A percentile compares a stretch with the other conserved stretches of the same genome.
Evolutionary conservation across 768 basidiomycete species (phyloP).

Genomic region (Lepiota venenata): DNA sequence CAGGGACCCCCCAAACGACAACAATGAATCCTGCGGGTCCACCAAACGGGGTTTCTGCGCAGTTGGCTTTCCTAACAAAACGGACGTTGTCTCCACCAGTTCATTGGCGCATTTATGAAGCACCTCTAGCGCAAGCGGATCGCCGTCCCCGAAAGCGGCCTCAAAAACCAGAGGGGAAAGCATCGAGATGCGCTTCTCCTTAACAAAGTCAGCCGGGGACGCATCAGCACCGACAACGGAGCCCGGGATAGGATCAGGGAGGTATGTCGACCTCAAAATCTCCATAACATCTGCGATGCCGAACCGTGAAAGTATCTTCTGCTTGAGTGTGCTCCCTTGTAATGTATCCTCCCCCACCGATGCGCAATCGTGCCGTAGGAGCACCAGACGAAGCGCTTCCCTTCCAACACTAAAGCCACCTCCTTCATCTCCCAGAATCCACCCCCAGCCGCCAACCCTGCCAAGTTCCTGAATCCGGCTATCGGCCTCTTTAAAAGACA

Average conservation of each 20-base stretch:
- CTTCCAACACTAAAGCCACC: slow-evolving; percentile 79
- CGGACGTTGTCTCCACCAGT: slow-evolving; percentile 58
- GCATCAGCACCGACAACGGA: slow-evolving; percentile 5
- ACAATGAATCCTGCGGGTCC: slow-evolving; percentile 50
- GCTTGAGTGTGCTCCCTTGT: slow-evolving; percentile 36
- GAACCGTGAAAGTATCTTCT: slow-evolving; percentile 51
- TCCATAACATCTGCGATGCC: slow-evolving; percentile 57
- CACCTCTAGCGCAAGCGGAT: slow-evolving; percentile 62
- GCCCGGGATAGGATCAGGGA: slow-evolving; percentile 47
- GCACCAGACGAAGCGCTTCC: slow-evolving; percentile 67
- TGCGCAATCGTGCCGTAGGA: slow-evolving; percentile 50
- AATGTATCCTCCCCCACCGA: slow-evolving; percentile 33
- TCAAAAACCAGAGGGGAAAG: slow-evolving; percentile 76
- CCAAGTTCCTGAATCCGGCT: slow-evolving; percentile 56
- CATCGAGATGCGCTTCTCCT: slow-evolving; percentile 74
- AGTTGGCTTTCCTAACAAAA: slow-evolving; percentile 42
- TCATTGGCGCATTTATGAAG: slow-evolving; percentile 46
- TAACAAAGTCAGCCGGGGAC: slow-evolving; percentile 28
- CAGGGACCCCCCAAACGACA: slow-evolving; percentile 81
- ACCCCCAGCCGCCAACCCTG: slow-evolving; percentile 78
- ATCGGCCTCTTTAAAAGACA: slow-evolving; percentile 50
- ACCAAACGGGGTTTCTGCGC: slow-evolving; percentile 32
- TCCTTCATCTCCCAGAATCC: slow-evolving; percentile 84
- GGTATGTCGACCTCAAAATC: slow-evolving; percentile 60
- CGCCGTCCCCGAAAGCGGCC: slow-evolving; percentile 67